Evolutionary conservation across 2,329 filamentous ascomycete genomes (phyloP), one percentile per base, ranked within the genome.

Genomic region (Zasmidium cellare): DNA sequence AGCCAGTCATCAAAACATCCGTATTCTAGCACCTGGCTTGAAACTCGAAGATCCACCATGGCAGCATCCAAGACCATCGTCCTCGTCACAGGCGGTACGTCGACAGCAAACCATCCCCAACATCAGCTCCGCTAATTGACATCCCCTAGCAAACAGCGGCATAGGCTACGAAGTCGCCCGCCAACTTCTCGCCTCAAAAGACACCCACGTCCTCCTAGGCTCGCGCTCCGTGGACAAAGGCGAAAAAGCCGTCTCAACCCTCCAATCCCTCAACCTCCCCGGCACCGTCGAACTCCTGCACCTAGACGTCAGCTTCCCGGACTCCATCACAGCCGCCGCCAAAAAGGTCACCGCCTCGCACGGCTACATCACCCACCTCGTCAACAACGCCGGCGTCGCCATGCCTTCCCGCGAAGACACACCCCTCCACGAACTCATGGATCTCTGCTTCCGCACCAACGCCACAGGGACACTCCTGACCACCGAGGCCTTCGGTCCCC

Each of bases 151-250:
- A 28, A 82, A 79, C 62, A 75, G 74, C 53, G 80, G 80, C 54
- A 79, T 82, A 31, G 79, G 80, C 28, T 75, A 75, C 56, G 78
- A 77, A 56, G 71, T 78, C 6, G 74, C 74, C 12, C 65, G 72
- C 53, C 68, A 73, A 24, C 71, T 76, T 2, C 46, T 58, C 14
- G 61, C 71, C 3, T 59, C 72, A 16, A 62, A 58, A n/a, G 61
- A 63, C 12, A 55, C 54, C 16, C 74, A 79, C 56, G 66, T 79
- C 52, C 64, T 79, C 24, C 69, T 80, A 19, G 73, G 70, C 19
- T 64, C 64, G 41, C 73, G 78, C n/a, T 74, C 70, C 23, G 5
- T 65, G 9, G 68, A 75, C 23, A 78, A 77, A 60, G 77, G 75
- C 49, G 52, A 71, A n/a, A 67, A 65, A 48, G 75, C 73, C 2